phyloP scores from a whole-genome alignment of 805 yeast species.

The Kluyveromyces siamensis region DNA sequence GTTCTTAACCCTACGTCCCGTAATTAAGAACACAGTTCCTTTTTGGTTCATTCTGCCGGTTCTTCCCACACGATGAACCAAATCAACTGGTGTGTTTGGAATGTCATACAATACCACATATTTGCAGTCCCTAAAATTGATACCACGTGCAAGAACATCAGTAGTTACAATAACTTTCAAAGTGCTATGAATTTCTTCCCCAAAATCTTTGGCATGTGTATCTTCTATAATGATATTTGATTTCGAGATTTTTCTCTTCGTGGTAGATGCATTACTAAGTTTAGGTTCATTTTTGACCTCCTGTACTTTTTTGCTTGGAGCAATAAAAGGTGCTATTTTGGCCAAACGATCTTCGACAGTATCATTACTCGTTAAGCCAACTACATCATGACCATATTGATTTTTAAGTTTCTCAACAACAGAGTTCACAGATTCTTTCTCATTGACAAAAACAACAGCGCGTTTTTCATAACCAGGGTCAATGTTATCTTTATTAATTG shows the following conservation, averaged over 20 bases:
- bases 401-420: slow-evolving; percentile 45
- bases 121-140: slow-evolving; percentile 73
- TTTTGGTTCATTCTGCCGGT: slow-evolving; percentile 87
- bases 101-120: slow-evolving; percentile 79
- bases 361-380: slow-evolving; percentile 61
- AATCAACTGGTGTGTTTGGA: slow-evolving; percentile 76
- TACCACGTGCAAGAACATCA: slow-evolving; percentile 82
- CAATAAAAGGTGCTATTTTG: slow-evolving; percentile 54
- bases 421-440: slow-evolving; percentile 50
- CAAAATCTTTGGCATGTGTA: background rate
- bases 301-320: slow-evolving; percentile 40
- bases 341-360: slow-evolving; percentile 47
- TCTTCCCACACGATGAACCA: slow-evolving; percentile 87
- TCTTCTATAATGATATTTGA: slow-evolving; percentile 27
- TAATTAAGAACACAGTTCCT: slow-evolving; percentile 80
- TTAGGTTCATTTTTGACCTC: slow-evolving; percentile 7
- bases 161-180: slow-evolving; percentile 76
- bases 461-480: slow-evolving; percentile 72
- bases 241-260: slow-evolving; percentile 21
- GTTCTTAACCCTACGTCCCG: slow-evolving; percentile 55
- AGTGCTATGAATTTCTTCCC: slow-evolving; percentile 9
- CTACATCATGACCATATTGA: slow-evolving; percentile 48
- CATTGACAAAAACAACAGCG: slow-evolving; percentile 77
- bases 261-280: background rate
- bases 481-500: slow-evolving; percentile 75